Base-by-base conservation (phyloP, 805 yeast species). In the Hanseniaspora pseudoguilliermondii region DNA sequence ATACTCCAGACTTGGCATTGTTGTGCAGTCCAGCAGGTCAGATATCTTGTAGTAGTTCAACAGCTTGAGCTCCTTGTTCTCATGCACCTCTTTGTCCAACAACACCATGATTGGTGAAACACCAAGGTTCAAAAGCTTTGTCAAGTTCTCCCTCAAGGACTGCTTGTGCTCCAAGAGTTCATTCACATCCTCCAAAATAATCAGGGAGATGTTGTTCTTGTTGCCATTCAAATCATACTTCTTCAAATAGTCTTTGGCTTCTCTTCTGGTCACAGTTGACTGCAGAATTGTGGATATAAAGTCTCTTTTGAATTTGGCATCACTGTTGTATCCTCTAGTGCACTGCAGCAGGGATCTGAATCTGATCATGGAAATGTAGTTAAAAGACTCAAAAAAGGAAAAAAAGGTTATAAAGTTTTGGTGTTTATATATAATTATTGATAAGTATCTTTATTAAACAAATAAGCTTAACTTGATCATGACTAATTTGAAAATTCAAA, bases 201-300 rank as follows among this genome's bases (percentile, higher is more conserved):
- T 48, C 35, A 69, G 32, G 38, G 69, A 66, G 51, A 64, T 60
- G 57, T 67, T 65, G 16, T 48, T 56, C 38, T 41, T 49, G 2
- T 55, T 51, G 2, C 60, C 57, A 18, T 61, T 64, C 48, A 62
- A 53, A 1, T 75, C 69, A 65, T 90, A 91, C 64, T 83, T 86
- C 38, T 79, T 73, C 48, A 91, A 70, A 65, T 90, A 91, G 60
- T 83, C 84, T 59, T 80, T 77, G 5, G 96, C 95, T 65, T 91
- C 97, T 58, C 98, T 74, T 66, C 88, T 90, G 0, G 97, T 91
- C 6, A 97, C 95, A 4, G 97, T 86, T 1, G 96, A 83, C 63
- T 83, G 83, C 57, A 91, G 73, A 25, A 91, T 89, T 1, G 96
- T 82, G 18, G 88, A 71, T n/a, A 91, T 83, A 51, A 91, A 71